These are phyloP conservation scores for Lunasporangiospora selenospora DNA, from an alignment of 192 early-diverging fungal species.

Conservation along the genomic window DNA sequence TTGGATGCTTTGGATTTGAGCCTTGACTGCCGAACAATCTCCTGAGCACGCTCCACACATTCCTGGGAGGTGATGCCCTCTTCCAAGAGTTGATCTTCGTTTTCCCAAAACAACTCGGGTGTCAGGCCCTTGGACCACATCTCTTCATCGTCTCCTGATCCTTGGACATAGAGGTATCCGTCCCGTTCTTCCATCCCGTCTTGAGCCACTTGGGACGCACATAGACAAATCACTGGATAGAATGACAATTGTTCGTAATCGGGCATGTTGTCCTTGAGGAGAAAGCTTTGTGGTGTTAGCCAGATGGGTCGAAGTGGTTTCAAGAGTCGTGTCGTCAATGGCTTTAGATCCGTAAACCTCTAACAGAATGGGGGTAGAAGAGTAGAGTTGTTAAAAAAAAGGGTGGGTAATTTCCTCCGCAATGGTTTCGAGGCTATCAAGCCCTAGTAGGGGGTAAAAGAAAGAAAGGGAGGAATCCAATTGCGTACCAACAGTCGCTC, in stretches of 20 bases:
- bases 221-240: slow-evolving; percentile 80
- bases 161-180: slow-evolving; percentile 86
- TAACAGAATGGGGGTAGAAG: background rate
- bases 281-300: slow-evolving; percentile 70
- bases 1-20: slow-evolving; percentile 20
- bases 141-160: slow-evolving; percentile 91
- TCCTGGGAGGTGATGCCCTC: slow-evolving; percentile 24
- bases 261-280: slow-evolving; percentile 48
- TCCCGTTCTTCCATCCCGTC: slow-evolving; percentile 51
- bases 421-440: too few relatives aligned
- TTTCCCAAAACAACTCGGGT: slow-evolving; percentile 43
- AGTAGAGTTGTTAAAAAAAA: too few relatives aligned
- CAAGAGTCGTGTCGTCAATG: slow-evolving; percentile 20
- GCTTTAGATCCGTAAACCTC: slow-evolving; percentile 55
- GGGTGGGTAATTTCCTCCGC: too few relatives aligned
- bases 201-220: slow-evolving; percentile 70
- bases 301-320: slow-evolving; percentile 87
- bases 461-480: too few relatives aligned
- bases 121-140: slow-evolving; percentile 69
- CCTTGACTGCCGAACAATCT: slow-evolving; percentile 29
- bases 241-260: slow-evolving; percentile 61
- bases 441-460: background rate
- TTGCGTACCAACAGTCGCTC: slow-evolving; percentile 55
- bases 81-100: slow-evolving; percentile 32
- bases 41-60: slow-evolving; percentile 21